Conservation (phyloP, 441 rosid genomes). For the Manihot esculenta region DNA sequence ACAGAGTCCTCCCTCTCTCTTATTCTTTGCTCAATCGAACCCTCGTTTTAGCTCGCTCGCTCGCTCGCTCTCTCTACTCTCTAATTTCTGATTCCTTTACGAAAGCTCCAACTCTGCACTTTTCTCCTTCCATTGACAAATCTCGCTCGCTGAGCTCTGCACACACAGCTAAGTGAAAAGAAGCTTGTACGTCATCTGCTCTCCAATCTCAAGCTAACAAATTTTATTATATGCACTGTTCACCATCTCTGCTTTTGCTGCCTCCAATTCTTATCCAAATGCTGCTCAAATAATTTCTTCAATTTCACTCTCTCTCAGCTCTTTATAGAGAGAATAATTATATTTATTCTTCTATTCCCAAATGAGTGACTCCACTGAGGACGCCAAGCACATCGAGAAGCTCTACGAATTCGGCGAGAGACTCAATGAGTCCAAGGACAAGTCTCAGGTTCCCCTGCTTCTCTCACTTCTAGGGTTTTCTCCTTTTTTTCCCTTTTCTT, state of each 20-base stretch:
- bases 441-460: conserved; percentile 61
- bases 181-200: neutral
- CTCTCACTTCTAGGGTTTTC: conserved; percentile 8
- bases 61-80: too few species aligned
- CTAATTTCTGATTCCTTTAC: neutral
- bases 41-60: neutral
- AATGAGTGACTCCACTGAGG: conserved; percentile 66
- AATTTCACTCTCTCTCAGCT: conserved; percentile 10
- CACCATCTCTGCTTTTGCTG: neutral
- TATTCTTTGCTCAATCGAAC: conserved; percentile 4
- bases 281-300: conserved; percentile 17
- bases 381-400: conserved; percentile 78
- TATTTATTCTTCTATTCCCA: neutral
- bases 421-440: conserved; percentile 89
- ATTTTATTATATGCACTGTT: neutral
- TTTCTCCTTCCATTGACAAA: neutral
- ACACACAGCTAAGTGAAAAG: neutral
- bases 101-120: neutral
- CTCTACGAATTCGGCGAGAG: conserved; percentile 96
- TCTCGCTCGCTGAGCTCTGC: neutral
- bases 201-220: neutral
- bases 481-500: neutral
- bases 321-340: neutral
- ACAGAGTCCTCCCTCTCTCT: too few species aligned
- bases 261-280: conserved; percentile 2